Evolutionary conservation across 345 rosid genomes (phyloP).

Genomic region (Euphorbia lathyris): DNA sequence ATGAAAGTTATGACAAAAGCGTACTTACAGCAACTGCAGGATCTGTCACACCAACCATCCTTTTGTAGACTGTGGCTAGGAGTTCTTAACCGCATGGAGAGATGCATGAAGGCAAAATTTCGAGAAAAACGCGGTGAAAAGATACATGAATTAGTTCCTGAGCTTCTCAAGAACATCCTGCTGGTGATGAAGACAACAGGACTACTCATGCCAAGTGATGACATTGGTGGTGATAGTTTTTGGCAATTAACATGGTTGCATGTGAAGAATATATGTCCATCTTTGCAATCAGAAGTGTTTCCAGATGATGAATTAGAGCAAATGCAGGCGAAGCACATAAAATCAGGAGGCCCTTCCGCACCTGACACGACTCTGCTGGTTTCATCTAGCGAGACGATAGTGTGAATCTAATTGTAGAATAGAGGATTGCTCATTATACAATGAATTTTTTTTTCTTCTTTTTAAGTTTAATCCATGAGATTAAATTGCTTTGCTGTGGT

Average conservation of each 20-base stretch:
- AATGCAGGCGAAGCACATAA: conserved; percentile 41
- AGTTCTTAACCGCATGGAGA: conserved; percentile 56
- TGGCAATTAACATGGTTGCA: conserved; percentile 76
- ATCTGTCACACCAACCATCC: conserved; percentile 52
- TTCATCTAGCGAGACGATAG: conserved; percentile 24
- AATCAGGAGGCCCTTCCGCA: conserved; percentile 23
- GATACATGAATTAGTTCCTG: conserved; percentile 54
- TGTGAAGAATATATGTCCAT: conserved; percentile 55
- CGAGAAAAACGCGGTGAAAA: conserved; percentile 57
- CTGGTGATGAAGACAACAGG: conserved; percentile 67
- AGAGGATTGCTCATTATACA: conserved; percentile 9
- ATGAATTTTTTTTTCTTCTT: neutral
- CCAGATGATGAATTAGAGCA: conserved; percentile 48
- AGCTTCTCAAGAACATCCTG: conserved; percentile 65
- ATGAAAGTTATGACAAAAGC: conserved; percentile 56
- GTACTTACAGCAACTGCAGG: conserved; percentile 53
- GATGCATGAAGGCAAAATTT: conserved; percentile 52
- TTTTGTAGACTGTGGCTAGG: conserved; percentile 72
- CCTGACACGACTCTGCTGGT: conserved; percentile 17
- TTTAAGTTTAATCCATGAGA: too few species aligned
- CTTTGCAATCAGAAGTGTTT: conserved; percentile 56
- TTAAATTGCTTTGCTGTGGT: too few species aligned
- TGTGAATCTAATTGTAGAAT: conserved; percentile 13
- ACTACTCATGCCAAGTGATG: conserved; percentile 49
- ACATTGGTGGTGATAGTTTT: conserved; percentile 60